Evolutionary conservation across 257 asterid species (phyloP), one percentile per base, ranked within the genome.

Genomic region (Solanum dulcamara): DNA sequence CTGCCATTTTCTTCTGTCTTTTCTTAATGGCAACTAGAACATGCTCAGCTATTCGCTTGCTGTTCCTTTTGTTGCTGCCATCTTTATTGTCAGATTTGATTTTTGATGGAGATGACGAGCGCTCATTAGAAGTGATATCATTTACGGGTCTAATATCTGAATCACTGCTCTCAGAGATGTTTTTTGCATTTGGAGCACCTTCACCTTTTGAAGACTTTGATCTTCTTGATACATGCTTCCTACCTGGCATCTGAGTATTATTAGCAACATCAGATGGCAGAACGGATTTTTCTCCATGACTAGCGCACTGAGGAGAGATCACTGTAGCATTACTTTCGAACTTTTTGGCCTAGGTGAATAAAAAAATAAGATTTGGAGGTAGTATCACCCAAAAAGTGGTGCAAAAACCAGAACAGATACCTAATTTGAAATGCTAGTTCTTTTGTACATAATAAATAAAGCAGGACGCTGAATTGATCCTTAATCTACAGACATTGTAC

Each of bases 1-100:
- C 81, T 67, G 81, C 84, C 84, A 80, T 86, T 84, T 91, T 92
- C 92, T 93, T 97, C 91, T 91, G 97, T 89, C 88, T 92, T 91
- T 97, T 94, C 89, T 88, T 92, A 88, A 89, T 91, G 84, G 96
- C 89, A 87, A 90, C 92, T 51, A 92, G 81, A 86, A 92, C 93
- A 88, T 90, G 93, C 86, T 95, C 98, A 55, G 98, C 98, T 88
- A 94, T 89, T 87, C 99, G 90, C 95, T 97, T 97, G 94, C 98
- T 92, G 77, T 90, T 93, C 89, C 96, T 92, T 90, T 93, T 94
- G 84, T 90, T 93, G 40, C 59, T 84, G 53, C 92, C 88, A 85
- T 91, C 86, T 91, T 90, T 94, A 68, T 91, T 92, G 35, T 88
- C 89, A 83, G 91, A 81, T 83, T 91, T 84, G 88, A 90, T 88